Evolutionary conservation across 108 stramenopile species (phyloP).

Genomic region (Pseudonitzschia multiseries): DNA sequence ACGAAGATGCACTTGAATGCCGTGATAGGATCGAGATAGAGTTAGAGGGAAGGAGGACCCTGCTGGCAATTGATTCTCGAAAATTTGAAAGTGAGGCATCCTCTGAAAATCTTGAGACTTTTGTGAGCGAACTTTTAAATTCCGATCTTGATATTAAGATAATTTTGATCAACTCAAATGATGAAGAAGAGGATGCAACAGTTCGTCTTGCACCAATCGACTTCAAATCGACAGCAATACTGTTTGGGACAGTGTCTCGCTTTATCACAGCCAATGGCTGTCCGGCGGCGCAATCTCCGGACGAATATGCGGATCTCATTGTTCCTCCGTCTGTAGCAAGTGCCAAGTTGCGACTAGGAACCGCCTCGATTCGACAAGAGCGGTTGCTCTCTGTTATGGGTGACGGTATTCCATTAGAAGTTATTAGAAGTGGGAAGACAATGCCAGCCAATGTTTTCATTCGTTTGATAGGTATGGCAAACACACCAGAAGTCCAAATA

Average conservation of each 20-base stretch:
- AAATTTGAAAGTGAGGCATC: slow-evolving; percentile 24
- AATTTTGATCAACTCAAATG: slow-evolving; percentile 25
- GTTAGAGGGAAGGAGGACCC: slow-evolving; percentile 22
- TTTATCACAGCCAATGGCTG: slow-evolving; percentile 46
- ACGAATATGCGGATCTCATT: slow-evolving; percentile 40
- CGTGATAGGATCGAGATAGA: slow-evolving; percentile 33
- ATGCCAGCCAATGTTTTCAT: slow-evolving; percentile 38
- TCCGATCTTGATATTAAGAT: slow-evolving; percentile 28
- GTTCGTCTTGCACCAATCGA: slow-evolving; percentile 24
- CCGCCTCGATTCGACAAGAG: slow-evolving; percentile 24
- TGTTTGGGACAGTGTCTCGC: slow-evolving; percentile 36
- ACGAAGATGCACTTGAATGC: slow-evolving; percentile 37
- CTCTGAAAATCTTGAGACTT: slow-evolving; percentile 29
- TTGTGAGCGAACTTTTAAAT: slow-evolving; percentile 25
- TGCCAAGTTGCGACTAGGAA: neutral
- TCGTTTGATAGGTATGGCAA: slow-evolving; percentile 35
- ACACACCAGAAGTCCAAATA: slow-evolving; percentile 37
- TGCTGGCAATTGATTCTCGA: slow-evolving; percentile 32
- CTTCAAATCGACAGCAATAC: slow-evolving; percentile 35
- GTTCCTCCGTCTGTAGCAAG: slow-evolving; percentile 40
- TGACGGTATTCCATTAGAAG: slow-evolving; percentile 26
- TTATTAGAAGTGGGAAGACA: slow-evolving; percentile 27
- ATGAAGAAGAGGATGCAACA: slow-evolving; percentile 28
- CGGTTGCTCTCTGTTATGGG: slow-evolving; percentile 30
- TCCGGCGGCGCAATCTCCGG: slow-evolving; percentile 41